Base-by-base conservation (phyloP, 2,329 filamentous ascomycete genomes). In the Xylariaceae sp. region DNA sequence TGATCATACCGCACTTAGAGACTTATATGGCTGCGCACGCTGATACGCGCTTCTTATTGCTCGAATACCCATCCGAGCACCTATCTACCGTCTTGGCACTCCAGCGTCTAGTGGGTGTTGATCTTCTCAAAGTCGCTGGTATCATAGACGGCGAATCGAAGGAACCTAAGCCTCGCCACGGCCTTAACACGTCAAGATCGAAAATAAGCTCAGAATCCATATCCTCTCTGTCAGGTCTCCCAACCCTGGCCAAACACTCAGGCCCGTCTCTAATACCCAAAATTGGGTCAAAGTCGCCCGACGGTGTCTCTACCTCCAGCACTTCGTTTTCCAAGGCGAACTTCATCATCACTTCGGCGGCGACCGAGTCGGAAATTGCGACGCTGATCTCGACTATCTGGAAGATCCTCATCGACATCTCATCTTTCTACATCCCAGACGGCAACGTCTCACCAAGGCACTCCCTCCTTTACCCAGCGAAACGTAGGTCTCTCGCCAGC, bases 1-100 rank as follows among this genome's bases (percentile, higher is more conserved):
- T 83, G 2, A 72, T 85, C 18, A 70, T 85, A 36, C 79, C 81
- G 1, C 79, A 83, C 52, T 69, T 86, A 1, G 82, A 85, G 57
- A 75, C 75, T 0, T 85, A 82, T 53, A 68, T 85, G 43, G 71
- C 75, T 5, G 68, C 73, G 1, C 78, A 83, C 54, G 60, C 72
- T 2, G 68, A 74, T 35, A 75, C 79, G 17, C 75, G 75, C 10
- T 77, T 84, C 49, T 71, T 86, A 1, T 63, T 86, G 5, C 68
- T 86, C 9, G 78, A 84, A 48, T 85, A 81, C 53, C 75, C 81
- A 0, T 66, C 75, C 0, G 75, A 78, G 43, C 77, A 85, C 53
- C 69, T 85, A 2, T 58, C 75, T 2, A 81, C 80, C 3, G 69
- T 84, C 2, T 60, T 83, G 5, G 79, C 80, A 0, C 65, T 86